Evolutionary conservation across 257 asterid genomes (phyloP).

Genomic region (Mentha longifolia): DNA sequence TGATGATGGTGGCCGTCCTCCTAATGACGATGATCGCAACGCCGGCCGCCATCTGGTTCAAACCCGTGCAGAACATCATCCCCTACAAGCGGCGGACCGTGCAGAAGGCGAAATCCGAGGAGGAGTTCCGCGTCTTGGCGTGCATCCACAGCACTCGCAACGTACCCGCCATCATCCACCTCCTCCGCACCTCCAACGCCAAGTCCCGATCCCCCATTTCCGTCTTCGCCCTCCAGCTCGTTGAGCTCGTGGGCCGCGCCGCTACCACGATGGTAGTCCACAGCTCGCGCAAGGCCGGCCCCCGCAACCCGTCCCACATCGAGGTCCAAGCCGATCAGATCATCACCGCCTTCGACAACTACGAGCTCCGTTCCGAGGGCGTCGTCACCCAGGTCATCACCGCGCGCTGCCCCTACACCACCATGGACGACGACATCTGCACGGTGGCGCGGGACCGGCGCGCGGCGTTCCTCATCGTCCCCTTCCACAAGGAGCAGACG

Average conservation of each 20-base stretch:
- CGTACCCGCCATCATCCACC: constrained; percentile 65
- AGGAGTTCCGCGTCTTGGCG: constrained; percentile 72
- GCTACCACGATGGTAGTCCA: constrained; percentile 73
- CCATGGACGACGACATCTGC: constrained; percentile 92
- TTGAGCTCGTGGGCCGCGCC: constrained; percentile 89
- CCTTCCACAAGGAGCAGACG: constrained; percentile 70
- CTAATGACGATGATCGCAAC: constrained; percentile 70
- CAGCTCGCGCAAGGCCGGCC: constrained; percentile 54
- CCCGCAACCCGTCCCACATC: constrained; percentile 54
- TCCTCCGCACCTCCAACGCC: constrained; percentile 71
- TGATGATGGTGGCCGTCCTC: constrained; percentile 68
- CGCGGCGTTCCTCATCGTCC: constrained; percentile 64
- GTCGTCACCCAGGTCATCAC: constrained; percentile 72
- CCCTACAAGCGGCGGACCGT: constrained; percentile 80
- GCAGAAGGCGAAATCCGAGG: constrained; percentile 68
- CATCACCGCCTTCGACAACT: constrained; percentile 70
- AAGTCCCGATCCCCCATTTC: constrained; percentile 52
- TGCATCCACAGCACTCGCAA: constrained; percentile 67
- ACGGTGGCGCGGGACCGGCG: constrained; percentile 68
- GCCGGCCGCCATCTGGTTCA: constrained; percentile 50
- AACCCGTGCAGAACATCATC: constrained; percentile 45
- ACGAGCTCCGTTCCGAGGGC: constrained; percentile 69
- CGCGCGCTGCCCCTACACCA: constrained; percentile 61
- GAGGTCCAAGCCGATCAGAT: constrained; percentile 80
- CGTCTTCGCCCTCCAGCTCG: constrained; percentile 72